Conservation (phyloP, 169 alveolate species). For the Cryptosporidium baileyi region DNA sequence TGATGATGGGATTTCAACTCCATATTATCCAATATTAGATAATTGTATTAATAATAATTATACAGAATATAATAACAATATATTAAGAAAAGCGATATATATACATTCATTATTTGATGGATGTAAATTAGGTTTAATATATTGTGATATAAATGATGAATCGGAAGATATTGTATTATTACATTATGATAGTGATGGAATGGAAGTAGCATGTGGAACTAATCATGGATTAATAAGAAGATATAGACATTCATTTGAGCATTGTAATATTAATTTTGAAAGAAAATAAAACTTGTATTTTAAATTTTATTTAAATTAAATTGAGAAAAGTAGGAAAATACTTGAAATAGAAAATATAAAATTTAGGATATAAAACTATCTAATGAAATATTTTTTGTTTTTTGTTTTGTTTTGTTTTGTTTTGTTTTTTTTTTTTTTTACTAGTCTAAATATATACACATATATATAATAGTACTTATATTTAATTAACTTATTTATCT, state of each 20-base stretch:
- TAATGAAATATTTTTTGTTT: neutral
- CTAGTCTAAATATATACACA: too few species aligned
- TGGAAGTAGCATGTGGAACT: conserved; percentile 69
- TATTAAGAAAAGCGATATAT: conserved; percentile 51
- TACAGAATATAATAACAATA: neutral
- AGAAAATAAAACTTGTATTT: neutral
- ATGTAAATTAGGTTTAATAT: conserved; percentile 14
- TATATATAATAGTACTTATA: neutral
- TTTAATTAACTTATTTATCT: conserved; percentile 1
- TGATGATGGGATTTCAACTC: conserved; percentile 26
- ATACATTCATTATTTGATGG: conserved; percentile 61
- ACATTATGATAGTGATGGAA: conserved; percentile 67
- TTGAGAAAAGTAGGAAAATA: neutral
- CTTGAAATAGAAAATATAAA: neutral
- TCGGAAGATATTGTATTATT: conserved; percentile 60
- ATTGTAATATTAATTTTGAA: neutral
- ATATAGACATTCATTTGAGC: conserved; percentile 32
- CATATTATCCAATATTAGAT: conserved; percentile 10
- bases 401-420: neutral
- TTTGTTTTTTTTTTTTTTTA: neutral
- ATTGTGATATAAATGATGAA: conserved; percentile 26
- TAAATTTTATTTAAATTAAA: too few species aligned
- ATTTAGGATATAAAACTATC: neutral
- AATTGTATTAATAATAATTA: too few species aligned
- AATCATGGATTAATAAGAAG: conserved; percentile 49